A percentile compares a stretch with the other conserved stretches of the same genome.
Evolutionary conservation across 352 stramenopile species (phyloP).

Genomic region (Globisporangium alternatum): DNA sequence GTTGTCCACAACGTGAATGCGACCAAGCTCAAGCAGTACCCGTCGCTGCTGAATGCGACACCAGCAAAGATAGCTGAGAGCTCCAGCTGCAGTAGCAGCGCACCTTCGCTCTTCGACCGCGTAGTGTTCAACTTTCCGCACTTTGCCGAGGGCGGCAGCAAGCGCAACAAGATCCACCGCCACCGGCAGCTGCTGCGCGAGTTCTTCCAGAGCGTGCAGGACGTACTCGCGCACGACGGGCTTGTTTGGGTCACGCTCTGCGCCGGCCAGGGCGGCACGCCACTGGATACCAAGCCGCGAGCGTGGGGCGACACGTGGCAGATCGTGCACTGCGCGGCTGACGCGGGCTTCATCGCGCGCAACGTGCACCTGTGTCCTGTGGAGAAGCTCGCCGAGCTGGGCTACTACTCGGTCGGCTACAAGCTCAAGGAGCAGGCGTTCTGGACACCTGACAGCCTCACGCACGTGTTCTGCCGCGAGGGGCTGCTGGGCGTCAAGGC

Average conservation of each 20-base stretch:
- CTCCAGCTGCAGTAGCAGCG: not conserved
- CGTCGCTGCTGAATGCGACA: constrained; percentile 6
- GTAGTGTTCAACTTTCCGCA: constrained; percentile 90
- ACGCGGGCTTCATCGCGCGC: constrained; percentile 49
- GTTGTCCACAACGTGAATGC: constrained; percentile 76
- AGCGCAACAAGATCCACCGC: constrained; percentile 81
- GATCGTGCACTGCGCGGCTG: constrained; percentile 63
- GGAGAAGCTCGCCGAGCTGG: constrained; percentile 45
- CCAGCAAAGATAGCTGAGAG: not conserved
- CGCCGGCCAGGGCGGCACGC: constrained; percentile 75
- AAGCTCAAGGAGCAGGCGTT: constrained; percentile 73
- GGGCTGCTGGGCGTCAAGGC: constrained; percentile 30
- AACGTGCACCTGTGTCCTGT: constrained; percentile 67
- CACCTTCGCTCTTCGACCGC: constrained; percentile 39
- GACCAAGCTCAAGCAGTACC: constrained; percentile 52
- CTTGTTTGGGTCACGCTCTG: constrained; percentile 84
- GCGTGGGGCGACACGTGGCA: constrained; percentile 78
- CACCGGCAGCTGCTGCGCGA: constrained; percentile 73
- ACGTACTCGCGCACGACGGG: constrained; percentile 46
- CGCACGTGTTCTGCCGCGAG: constrained; percentile 69
- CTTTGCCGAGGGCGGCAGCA: constrained; percentile 68
- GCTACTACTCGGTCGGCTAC: constrained; percentile 83
- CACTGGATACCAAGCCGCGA: constrained; percentile 56
- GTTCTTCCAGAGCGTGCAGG: constrained; percentile 68
- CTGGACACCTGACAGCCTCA: constrained; percentile 61